Percentiles rank a stretch among this genome's conserved stretches.
These are phyloP conservation scores for Cylindrotheca closterium DNA, from an alignment of 108 stramenopile genomes.

Conservation along the genomic window DNA sequence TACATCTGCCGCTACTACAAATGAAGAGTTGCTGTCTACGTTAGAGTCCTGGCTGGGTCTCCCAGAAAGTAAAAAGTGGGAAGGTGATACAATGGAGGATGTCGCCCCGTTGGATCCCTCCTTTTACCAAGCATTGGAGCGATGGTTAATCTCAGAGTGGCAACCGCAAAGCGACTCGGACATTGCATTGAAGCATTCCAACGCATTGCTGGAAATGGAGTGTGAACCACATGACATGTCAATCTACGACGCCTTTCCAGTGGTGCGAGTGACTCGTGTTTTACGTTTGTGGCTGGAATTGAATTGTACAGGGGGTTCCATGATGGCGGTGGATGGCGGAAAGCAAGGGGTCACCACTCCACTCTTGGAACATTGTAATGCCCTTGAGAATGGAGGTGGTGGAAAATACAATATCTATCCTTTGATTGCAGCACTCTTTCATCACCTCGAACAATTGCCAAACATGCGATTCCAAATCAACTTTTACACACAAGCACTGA, in stretches of 20 bases:
- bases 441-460: slow-evolving; percentile 42
- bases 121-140: slow-evolving; percentile 19
- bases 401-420: slow-evolving; percentile 7
- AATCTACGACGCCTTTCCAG: slow-evolving; percentile 21
- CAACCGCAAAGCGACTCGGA: slow-evolving; percentile 8
- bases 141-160: slow-evolving; percentile 25
- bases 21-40: slow-evolving; percentile 11
- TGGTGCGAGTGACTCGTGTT: slow-evolving; percentile 26
- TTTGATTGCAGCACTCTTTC: slow-evolving; percentile 37
- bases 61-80: slow-evolving; percentile 9
- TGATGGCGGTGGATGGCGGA: slow-evolving; percentile 3
- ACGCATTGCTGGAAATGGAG: slow-evolving; percentile 13
- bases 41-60: slow-evolving; percentile 38
- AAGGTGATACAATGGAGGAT: slow-evolving; percentile 32
- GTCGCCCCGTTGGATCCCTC: slow-evolving; percentile 15
- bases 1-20: not conserved
- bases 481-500: slow-evolving; percentile 35
- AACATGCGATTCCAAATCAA: slow-evolving; percentile 40
- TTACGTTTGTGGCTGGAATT: slow-evolving; percentile 40
- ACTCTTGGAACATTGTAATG: slow-evolving; percentile 16
- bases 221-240: slow-evolving; percentile 11
- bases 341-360: slow-evolving; percentile 1
- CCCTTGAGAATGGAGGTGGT: slow-evolving; percentile 1
- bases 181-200: not conserved
- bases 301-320: slow-evolving; percentile 18